These are phyloP conservation scores for Platanus orientalis DNA, from an alignment of 164 flowering plant species.

Conservation along the genomic window DNA sequence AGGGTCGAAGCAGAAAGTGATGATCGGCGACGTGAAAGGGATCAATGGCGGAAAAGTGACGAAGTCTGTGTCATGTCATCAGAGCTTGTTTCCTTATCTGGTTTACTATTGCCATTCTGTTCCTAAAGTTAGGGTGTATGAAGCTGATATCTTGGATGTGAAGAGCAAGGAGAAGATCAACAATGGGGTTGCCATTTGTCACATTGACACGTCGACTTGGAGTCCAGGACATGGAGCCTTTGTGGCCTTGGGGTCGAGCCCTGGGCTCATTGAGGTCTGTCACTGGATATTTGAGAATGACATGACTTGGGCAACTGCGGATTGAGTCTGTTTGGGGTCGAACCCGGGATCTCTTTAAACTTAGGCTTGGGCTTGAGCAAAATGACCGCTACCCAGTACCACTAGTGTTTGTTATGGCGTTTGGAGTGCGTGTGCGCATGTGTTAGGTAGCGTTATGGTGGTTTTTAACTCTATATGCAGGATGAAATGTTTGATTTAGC, in stretches of 20 bases:
- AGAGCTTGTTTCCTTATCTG: constrained; percentile 73
- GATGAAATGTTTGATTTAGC: too few species aligned
- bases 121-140: constrained; percentile 77
- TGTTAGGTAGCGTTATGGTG: too few species aligned
- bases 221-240: constrained; percentile 73
- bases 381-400: too few species aligned
- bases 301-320: constrained; percentile 32
- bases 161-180: constrained; percentile 48
- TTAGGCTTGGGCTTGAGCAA: too few species aligned
- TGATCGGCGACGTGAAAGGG: constrained; percentile 62
- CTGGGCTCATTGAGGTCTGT: constrained; percentile 61
- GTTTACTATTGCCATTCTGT: constrained; percentile 90
- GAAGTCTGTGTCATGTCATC: constrained; percentile 78
- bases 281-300: constrained; percentile 40
- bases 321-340: background rate
- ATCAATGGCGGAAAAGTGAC: constrained; percentile 75
- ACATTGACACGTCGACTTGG: constrained; percentile 83
- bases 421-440: too few species aligned
- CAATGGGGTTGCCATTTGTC: constrained; percentile 81
- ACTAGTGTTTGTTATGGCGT: too few species aligned
- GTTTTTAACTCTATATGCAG: too few species aligned
- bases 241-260: constrained; percentile 60
- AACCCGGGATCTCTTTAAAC: too few species aligned
- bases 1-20: constrained; percentile 49
- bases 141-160: constrained; percentile 56